Base-by-base conservation (phyloP, 345 rosid genomes). In the Rubroshorea leprosula region DNA sequence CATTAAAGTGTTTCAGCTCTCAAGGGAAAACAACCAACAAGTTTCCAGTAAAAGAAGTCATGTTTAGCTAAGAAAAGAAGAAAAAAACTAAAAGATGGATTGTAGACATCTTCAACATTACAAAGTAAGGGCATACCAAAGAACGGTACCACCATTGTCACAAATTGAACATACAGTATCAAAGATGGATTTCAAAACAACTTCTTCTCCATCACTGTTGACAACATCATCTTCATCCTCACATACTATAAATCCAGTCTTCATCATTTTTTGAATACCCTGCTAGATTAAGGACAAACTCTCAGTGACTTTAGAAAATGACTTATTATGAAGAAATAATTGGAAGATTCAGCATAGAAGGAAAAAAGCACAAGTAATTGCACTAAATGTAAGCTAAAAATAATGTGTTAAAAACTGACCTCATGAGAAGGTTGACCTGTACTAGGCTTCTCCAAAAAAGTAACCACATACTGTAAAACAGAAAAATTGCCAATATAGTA, bases 111-210 rank as follows among this genome's bases (percentile, higher is more conserved):
- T 19, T 16, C 14, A 46, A 38, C 18, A 22, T 22, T 15, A 64
- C 38, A 47, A 48, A 7, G 24, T 18, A 43, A 57, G 35, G 13
- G 56, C 80, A 49, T 83, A 88, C 94, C 78, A 58, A 23, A 85
- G 49, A 57, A 85, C 18, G 14, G 62, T 21, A 41, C 96, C 96
- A 27, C 90, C 96, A 65, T 88, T 75, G 46, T 88, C 90, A 54
- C 96, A 88, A 49, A 88, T 66, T 17, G 86, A 72, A 68, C 96
- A 88, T 20, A 81, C 82, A 20, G 84, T 67, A 57, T 83, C 87
- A 73, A 71, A 74, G 24, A 76, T 51, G 43, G 59, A 41, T 25
- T 67, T 31, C 35, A 55, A 27, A 5, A 57, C 70, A 18, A 63
- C 70, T 13, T 27, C 69, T 31, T 63, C 65, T 54, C 54, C 63